phyloP scores from a whole-genome alignment of 257 asterid genomes.

The Parsonsia alboflavescens region DNA sequence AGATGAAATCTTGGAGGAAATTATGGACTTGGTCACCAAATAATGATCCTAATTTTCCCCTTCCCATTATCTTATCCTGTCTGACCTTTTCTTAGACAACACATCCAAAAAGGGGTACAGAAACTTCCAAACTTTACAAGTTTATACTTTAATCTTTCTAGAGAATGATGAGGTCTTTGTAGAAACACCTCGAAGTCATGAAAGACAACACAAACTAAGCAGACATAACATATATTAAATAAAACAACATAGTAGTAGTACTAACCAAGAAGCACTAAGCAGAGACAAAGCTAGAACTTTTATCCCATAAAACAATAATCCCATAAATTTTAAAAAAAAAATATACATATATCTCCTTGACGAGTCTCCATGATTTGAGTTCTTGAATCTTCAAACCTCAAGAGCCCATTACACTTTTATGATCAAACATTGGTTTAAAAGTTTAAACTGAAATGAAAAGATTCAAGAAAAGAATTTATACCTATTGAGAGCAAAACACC shows the following conservation, averaged over 20 bases:
- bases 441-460: no score
- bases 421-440: no score
- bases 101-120: slow-evolving; percentile 20
- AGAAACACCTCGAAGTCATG: slow-evolving; percentile 8
- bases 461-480: slow-evolving; percentile 12
- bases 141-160: slow-evolving; percentile 1
- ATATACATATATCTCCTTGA: slow-evolving; percentile 15
- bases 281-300: slow-evolving; percentile 5
- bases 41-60: not conserved
- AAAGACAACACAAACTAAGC: not conserved
- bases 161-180: not conserved
- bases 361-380: slow-evolving; percentile 4
- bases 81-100: slow-evolving; percentile 36
- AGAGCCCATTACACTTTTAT: no score
- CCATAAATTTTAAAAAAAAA: slow-evolving; percentile 5
- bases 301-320: not conserved
- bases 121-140: slow-evolving; percentile 22
- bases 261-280: slow-evolving; percentile 3
- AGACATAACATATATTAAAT: not conserved
- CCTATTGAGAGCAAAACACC: slow-evolving; percentile 99
- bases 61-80: slow-evolving; percentile 24
- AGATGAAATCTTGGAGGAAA: not conserved
- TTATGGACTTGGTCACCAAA: not conserved
- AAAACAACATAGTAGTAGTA: not conserved
- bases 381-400: slow-evolving; percentile 9